phyloP scores from a whole-genome alignment of 257 asterid genomes.

The Catharanthus roseus region DNA sequence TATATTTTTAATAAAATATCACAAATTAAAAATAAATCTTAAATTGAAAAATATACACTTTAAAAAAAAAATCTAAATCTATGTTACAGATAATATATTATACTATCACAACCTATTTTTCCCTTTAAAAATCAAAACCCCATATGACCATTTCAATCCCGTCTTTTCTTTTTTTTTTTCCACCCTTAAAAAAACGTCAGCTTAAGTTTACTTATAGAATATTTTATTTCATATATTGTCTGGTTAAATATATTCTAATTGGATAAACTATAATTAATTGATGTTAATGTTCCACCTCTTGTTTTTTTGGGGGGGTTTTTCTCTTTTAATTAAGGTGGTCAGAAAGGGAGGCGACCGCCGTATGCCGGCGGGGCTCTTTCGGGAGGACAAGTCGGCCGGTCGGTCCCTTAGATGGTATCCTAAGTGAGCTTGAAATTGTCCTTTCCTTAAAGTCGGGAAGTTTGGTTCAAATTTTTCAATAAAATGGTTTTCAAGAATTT shows the following conservation, averaged over 20 bases:
- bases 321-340: not conserved
- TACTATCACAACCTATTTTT: not conserved
- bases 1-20: too few species aligned
- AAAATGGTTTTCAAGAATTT: not conserved
- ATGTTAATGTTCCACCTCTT: slow-evolving; percentile 2
- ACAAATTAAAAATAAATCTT: not conserved
- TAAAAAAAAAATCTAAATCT: too few species aligned
- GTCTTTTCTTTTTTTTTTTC: too few species aligned
- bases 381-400: too few species aligned
- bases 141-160: slow-evolving; percentile 3
- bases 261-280: not conserved
- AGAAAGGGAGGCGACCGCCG: not conserved
- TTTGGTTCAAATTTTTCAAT: too few species aligned
- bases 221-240: not conserved
- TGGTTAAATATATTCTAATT: not conserved
- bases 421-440: too few species aligned
- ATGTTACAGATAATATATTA: too few species aligned
- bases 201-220: not conserved
- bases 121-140: too few species aligned
- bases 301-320: not conserved
- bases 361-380: not conserved
- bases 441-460: not conserved
- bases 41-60: too few species aligned
- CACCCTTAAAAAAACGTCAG: too few species aligned
- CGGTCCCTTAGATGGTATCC: too few species aligned